A percentile compares a stretch with the other conserved stretches of the same genome.
Evolutionary conservation across 108 stramenopile species (phyloP).

Genomic region (Fistulifera pelliculosa): DNA sequence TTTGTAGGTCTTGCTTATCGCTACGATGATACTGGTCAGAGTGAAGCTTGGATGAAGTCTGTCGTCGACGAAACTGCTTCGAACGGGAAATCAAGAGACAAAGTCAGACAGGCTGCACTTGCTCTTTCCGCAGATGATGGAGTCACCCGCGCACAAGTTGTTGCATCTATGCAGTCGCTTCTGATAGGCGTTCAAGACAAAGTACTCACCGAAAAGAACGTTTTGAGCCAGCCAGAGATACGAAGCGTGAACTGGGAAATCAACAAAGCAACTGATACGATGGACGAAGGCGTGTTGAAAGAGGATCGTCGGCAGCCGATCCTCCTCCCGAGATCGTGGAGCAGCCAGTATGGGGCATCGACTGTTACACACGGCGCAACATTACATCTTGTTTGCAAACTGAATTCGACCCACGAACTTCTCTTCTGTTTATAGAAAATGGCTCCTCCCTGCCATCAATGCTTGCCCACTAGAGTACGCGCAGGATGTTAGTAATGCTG

Average conservation of each 20-base stretch:
- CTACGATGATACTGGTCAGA: slow-evolving; percentile 72
- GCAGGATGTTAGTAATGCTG: slow-evolving; percentile 58
- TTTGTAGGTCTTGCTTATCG: slow-evolving; percentile 76
- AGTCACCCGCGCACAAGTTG: slow-evolving; percentile 74
- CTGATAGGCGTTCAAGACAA: slow-evolving; percentile 72
- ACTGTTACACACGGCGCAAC: slow-evolving; percentile 78
- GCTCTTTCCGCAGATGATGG: slow-evolving; percentile 73
- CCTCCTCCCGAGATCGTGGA: slow-evolving; percentile 56
- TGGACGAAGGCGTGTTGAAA: neutral
- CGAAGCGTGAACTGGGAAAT: slow-evolving; percentile 62
- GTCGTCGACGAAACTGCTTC: slow-evolving; percentile 42
- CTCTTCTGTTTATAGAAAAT: slow-evolving; percentile 68
- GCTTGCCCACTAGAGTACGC: slow-evolving; percentile 73
- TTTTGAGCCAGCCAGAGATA: slow-evolving; percentile 65
- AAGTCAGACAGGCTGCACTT: slow-evolving; percentile 42
- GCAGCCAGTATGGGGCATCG: slow-evolving; percentile 86
- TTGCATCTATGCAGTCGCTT: slow-evolving; percentile 53
- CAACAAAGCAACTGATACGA: neutral
- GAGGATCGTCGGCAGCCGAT: neutral
- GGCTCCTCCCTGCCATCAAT: slow-evolving; percentile 84
- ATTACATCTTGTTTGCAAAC: slow-evolving; percentile 54
- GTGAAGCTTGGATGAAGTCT: slow-evolving; percentile 86
- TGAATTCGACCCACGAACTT: slow-evolving; percentile 50
- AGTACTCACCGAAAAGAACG: slow-evolving; percentile 70
- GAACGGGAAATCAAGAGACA: slow-evolving; percentile 14